Evolutionary conservation across 768 basidiomycete species (phyloP).

Genomic region (Sistotremastrum niveocremeum): DNA sequence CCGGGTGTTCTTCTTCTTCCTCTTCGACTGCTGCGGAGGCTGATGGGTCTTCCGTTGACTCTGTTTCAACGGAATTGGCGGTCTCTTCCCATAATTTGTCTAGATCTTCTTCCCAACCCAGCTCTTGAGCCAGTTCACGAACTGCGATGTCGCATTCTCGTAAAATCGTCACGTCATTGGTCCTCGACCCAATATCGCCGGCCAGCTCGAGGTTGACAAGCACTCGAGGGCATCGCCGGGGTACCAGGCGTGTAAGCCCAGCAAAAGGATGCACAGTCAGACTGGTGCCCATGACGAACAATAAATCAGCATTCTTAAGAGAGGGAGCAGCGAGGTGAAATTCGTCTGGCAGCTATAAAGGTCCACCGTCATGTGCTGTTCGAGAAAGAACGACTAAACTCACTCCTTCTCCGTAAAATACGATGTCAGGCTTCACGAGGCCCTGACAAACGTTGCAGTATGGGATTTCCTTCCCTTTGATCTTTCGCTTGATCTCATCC

Average conservation of each 20-base stretch:
- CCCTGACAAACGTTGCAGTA: slow-evolving; percentile 54
- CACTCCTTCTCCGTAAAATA: slow-evolving; percentile 80
- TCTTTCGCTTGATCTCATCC: slow-evolving; percentile 50
- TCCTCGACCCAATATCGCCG: slow-evolving; percentile 42
- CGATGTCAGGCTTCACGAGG: slow-evolving; percentile 86
- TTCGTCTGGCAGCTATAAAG: slow-evolving; percentile 47
- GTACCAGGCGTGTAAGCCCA: slow-evolving; percentile 47
- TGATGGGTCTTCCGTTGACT: background rate
- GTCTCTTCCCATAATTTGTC: slow-evolving; percentile 42
- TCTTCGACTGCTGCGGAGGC: too few relatives aligned
- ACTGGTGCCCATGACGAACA: slow-evolving; percentile 87
- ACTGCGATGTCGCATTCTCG: slow-evolving; percentile 64
- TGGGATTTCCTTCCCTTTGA: slow-evolving; percentile 52
- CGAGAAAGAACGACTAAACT: slow-evolving; percentile 12
- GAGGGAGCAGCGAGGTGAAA: slow-evolving; percentile 47
- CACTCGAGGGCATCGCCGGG: slow-evolving; percentile 55
- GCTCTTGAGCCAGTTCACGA: slow-evolving; percentile 41
- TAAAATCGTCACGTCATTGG: slow-evolving; percentile 49
- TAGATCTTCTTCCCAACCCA: slow-evolving; percentile 67
- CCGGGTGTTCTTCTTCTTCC: too few relatives aligned
- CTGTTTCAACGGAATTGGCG: slow-evolving; percentile 14
- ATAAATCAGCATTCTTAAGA: slow-evolving; percentile 60
- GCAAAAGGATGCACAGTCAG: slow-evolving; percentile 83
- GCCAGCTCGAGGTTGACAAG: slow-evolving; percentile 81
- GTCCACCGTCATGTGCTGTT: background rate